Evolutionary conservation across 805 yeast species (phyloP), one percentile per base, ranked within the genome.

Genomic region (Starmerella khaoyaiensis): DNA sequence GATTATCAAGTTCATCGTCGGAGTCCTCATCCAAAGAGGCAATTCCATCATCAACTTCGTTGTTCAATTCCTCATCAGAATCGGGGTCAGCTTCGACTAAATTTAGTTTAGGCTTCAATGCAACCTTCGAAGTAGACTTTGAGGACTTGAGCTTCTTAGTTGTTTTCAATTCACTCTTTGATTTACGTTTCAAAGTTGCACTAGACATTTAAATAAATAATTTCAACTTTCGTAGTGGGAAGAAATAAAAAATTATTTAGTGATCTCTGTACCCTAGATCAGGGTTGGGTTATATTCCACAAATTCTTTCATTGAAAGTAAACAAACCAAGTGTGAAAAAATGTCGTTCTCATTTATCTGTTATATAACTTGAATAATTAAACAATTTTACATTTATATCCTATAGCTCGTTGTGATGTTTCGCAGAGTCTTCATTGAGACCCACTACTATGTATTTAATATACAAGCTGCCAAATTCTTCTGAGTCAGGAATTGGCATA

Each of bases 401-500:
- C 11, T 11, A 23, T 23, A 5, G n/a, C 7, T 5, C 5, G 8
- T 20, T 5, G n/a, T 14, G 9, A 11, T 28, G 9, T 28, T 9
- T 21, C n/a, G 12, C 23, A 6, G 15, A 18, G 14, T 17, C 20
- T 30, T 6, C 5, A 6, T 12, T 5, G 9, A 9, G n/a, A 11
- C 48, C 48, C 12, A 62, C 46, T 5, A 65, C 64, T 26, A 50
- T 54, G 45, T 64, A 65, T 33, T 66, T 65, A 17, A 72, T 57
- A 48, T 58, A 69, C 41, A 72, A 58, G 43, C 71, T 72, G 22
- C 76, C 70, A 39, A 38, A 50, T 61, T 62, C 68, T 33, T 67
- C 73, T 8, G 19, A 11, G 28, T 61, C 66, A 18, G 51, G 47
- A 4, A 64, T 44, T 2, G 97, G 97, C 96, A 90, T 83, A 18